phyloP scores from a whole-genome alignment of 2,329 filamentous ascomycete genomes.

The Pyrenophora tritici-repentis region DNA sequence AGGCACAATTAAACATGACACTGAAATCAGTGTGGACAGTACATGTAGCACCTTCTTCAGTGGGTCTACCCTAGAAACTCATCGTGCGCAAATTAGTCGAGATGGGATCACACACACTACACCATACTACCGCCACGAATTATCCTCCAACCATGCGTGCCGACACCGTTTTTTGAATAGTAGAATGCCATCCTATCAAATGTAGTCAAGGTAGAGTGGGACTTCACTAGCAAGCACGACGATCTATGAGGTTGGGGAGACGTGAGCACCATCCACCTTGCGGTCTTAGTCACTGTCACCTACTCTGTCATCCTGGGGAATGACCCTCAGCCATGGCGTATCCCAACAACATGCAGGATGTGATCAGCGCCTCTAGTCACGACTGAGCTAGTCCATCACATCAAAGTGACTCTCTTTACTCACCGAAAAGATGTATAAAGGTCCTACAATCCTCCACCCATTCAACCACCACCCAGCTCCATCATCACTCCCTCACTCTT shows the following conservation, averaged over 20 bases:
- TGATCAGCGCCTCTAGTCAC: constrained; percentile 6
- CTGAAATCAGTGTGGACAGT: too few species aligned
- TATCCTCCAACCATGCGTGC: too few species aligned
- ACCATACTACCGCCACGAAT: too few species aligned
- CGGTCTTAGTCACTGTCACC: not conserved
- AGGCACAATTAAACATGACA: too few species aligned
- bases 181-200: not conserved
- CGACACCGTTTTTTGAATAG: too few species aligned
- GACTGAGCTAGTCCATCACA: not conserved
- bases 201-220: not conserved
- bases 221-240: not conserved
- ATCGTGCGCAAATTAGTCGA: too few species aligned
- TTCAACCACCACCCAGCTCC: constrained; percentile 9
- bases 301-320: not conserved
- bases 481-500: constrained; percentile 2
- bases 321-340: not conserved
- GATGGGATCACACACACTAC: too few species aligned
- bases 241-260: not conserved
- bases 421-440: constrained; percentile 5
- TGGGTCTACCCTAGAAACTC: too few species aligned
- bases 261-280: not conserved
- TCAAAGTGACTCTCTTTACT: not conserved
- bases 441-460: not conserved
- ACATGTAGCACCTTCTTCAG: too few species aligned
- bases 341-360: not conserved